A percentile compares a stretch with the other conserved stretches of the same genome.
Evolutionary conservation across 495 filamentous ascomycete genomes (phyloP).

Genomic region (Echria macrotheca): DNA sequence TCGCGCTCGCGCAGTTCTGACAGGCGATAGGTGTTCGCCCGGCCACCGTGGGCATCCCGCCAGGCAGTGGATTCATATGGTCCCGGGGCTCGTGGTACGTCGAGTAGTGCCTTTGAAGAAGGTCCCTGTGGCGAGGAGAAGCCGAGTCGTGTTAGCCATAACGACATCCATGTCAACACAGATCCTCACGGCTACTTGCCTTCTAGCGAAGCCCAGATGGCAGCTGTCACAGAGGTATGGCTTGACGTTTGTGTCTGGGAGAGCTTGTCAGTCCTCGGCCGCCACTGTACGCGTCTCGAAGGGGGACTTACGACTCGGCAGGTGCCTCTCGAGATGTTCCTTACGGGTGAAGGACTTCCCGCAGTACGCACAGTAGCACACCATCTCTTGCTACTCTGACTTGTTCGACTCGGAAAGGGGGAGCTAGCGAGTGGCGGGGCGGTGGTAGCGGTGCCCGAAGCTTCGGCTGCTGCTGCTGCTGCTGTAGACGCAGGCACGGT

Average conservation of each 20-base stretch:
- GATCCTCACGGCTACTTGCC: slow-evolving; percentile 42
- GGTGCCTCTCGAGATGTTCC: slow-evolving; percentile 60
- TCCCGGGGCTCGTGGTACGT: slow-evolving; percentile 45
- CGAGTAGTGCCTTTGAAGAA: slow-evolving; percentile 53
- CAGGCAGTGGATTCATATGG: slow-evolving; percentile 35
- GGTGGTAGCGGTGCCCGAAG: neutral
- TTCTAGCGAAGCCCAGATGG: slow-evolving; percentile 56
- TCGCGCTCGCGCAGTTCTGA: slow-evolving; percentile 54
- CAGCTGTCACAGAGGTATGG: slow-evolving; percentile 56
- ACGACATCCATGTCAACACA: too few species aligned
- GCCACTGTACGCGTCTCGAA: too few species aligned
- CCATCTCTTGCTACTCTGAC: too few species aligned
- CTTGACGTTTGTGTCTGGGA: slow-evolving; percentile 59
- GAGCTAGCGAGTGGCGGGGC: neutral
- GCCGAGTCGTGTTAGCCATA: slow-evolving; percentile 20
- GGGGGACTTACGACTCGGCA: slow-evolving; percentile 57
- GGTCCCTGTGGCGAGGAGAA: slow-evolving; percentile 42
- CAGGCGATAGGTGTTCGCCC: slow-evolving; percentile 51
- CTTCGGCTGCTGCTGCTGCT: neutral
- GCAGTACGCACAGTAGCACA: slow-evolving; percentile 60
- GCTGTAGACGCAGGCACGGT: too few species aligned
- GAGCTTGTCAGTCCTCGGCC: too few species aligned
- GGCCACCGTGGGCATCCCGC: slow-evolving; percentile 30
- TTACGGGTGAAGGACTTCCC: slow-evolving; percentile 60
- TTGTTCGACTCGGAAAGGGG: too few species aligned